Percentiles rank a stretch among this genome's conserved stretches.
phyloP scores from a whole-genome alignment of 192 early-diverging fungal genomes.

The Coemansia sp. region DNA sequence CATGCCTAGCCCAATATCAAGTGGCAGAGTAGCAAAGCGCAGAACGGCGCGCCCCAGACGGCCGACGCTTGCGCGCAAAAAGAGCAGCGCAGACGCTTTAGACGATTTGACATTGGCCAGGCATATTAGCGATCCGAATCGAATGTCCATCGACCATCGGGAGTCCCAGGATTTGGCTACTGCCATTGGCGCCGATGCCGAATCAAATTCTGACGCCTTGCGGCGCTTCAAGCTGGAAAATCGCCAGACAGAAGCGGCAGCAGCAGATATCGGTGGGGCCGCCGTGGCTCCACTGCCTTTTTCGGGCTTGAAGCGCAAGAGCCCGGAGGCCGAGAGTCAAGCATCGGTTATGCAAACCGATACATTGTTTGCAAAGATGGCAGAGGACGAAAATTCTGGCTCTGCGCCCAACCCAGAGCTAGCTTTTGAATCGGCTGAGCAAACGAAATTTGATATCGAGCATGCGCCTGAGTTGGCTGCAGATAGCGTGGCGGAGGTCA shows the following conservation, averaged over 20 bases:
- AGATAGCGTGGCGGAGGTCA: no score
- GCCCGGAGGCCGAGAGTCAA: not conserved
- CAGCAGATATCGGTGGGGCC: not conserved
- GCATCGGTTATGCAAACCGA: not conserved
- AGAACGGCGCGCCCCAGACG: conserved; percentile 8
- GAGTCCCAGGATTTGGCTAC: not conserved
- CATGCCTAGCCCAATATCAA: conserved; percentile 23
- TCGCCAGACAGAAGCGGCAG: not conserved
- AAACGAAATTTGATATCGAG: no score
- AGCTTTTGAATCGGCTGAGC: not conserved
- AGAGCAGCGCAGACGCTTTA: not conserved
- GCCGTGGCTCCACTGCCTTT: not conserved
- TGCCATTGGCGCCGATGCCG: not conserved
- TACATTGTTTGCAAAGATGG: not conserved
- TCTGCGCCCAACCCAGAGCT: not conserved
- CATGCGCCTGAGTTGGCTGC: no score
- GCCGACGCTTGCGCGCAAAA: not conserved
- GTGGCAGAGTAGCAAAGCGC: conserved; percentile 37
- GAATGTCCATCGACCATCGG: not conserved
- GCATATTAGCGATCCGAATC: not conserved
- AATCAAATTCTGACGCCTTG: not conserved
- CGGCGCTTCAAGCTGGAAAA: not conserved
- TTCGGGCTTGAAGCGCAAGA: not conserved
- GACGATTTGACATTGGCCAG: not conserved
- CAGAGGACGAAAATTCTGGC: not conserved